These are phyloP conservation scores for Tetrahymena thermophila DNA, from an alignment of 73 alveolate species.

Conservation along the genomic window DNA sequence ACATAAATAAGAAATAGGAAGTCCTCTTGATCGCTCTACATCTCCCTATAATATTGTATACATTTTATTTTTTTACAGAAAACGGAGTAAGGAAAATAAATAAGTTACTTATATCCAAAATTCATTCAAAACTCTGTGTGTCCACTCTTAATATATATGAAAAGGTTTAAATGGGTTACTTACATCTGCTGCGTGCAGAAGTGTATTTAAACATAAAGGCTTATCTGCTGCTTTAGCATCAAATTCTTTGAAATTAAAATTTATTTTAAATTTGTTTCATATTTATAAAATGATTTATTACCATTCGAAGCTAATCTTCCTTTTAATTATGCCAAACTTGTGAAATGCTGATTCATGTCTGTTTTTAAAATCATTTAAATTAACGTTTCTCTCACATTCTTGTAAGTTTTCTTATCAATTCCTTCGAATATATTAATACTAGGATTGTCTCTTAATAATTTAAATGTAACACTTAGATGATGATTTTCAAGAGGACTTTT, in stretches of 20 bases:
- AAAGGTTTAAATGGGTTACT: slow-evolving; percentile 72
- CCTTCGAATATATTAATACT: neutral
- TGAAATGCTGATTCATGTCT: slow-evolving; percentile 57
- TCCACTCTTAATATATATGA: slow-evolving; percentile 66
- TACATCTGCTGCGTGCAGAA: slow-evolving; percentile 78
- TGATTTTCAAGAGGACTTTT: slow-evolving; percentile 56
- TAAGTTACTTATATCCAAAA: slow-evolving; percentile 35
- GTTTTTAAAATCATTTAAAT: slow-evolving; percentile 53
- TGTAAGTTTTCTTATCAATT: neutral
- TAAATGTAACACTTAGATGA: slow-evolving; percentile 57
- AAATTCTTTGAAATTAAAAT: slow-evolving; percentile 30
- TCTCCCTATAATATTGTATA: slow-evolving; percentile 62
- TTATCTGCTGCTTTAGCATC: slow-evolving; percentile 51
- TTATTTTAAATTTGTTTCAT: neutral
- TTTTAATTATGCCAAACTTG: slow-evolving; percentile 22
- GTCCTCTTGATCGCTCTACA: slow-evolving; percentile 70
- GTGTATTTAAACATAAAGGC: slow-evolving; percentile 48
- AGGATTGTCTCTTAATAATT: slow-evolving; percentile 20
- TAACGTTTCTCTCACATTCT: slow-evolving; percentile 36
- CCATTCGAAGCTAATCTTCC: slow-evolving; percentile 7
- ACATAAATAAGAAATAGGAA: slow-evolving; percentile 73
- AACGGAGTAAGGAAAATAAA: no score
- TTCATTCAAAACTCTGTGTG: slow-evolving; percentile 68
- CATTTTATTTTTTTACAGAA: no score
- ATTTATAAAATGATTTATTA: neutral